Base-by-base conservation (phyloP, 306 rosid genomes). In the Pyrus pyrifolia region DNA sequence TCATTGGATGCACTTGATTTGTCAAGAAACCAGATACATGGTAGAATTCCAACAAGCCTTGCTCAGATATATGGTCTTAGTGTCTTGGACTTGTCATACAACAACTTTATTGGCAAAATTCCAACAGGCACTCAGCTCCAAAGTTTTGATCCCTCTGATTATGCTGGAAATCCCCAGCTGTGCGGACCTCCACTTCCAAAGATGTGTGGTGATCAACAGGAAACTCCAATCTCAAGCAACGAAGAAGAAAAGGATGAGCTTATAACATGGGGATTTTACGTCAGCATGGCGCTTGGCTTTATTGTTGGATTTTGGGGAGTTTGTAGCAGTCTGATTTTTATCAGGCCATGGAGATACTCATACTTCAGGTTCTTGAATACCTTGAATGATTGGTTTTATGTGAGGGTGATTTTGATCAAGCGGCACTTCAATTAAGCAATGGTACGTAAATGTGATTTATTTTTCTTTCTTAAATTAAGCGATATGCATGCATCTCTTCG, bases 301-400 rank as follows among this genome's bases (percentile, higher is more conserved):
- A 23, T 3, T 14, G 21, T 51, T 80, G 87, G 83, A 80, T 85
- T 55, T 55, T 80, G 68, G 84, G 86, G 74, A 65, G 76, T 82
- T 25, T 80, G 81, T 57, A 79, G 80, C 9, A 63, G 75, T 64
- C 65, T 85, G 44, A 1, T 73, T 2, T 8, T 76, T 2, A 76
- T 72, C 52, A 57, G 57, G 45, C 49, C 80, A 13, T 57, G 80
- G 84, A 76, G 88, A 78, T 3, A 27, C 3, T 74, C 73, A 1
- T 85, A 75, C 60, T 85, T 78, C 42, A 70, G 15, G 2, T 80
- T 81, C 81, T 2, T 81, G 23, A 66, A 68, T 53, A 21, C 5
- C 33, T 30, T 21, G n/a, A 33, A 21, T n/a, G 75, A 55, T 11
- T 71, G 75, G 75, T 3, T 71, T 53, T 71, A 71, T 21, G 75